These are phyloP conservation scores for Salix arbutifolia DNA, from an alignment of 345 rosid genomes.

Conservation along the genomic window DNA sequence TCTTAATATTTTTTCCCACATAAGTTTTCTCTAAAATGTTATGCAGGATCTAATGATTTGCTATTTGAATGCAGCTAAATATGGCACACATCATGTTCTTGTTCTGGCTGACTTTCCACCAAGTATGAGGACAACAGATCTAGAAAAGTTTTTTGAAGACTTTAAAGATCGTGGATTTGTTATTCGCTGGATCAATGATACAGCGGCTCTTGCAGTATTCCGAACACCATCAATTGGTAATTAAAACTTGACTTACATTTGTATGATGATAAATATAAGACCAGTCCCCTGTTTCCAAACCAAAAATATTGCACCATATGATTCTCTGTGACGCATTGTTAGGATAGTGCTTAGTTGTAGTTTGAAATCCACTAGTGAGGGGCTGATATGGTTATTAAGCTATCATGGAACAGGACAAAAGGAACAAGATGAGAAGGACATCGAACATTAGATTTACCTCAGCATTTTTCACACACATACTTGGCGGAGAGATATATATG, in stretches of 20 bases:
- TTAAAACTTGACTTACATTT: background rate
- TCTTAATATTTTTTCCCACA: background rate
- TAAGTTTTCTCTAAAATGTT: background rate
- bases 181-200: slow-evolving; percentile 92
- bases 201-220: slow-evolving; percentile 84
- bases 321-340: background rate
- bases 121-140: slow-evolving; percentile 64
- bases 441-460: too few species aligned
- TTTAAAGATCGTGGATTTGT: slow-evolving; percentile 52
- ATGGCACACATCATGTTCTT: slow-evolving; percentile 80
- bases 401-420: too few species aligned
- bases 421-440: too few species aligned
- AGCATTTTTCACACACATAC: too few species aligned
- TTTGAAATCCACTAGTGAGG: background rate
- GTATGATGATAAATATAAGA: background rate
- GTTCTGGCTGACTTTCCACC: slow-evolving; percentile 76
- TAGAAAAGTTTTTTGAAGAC: slow-evolving; percentile 68
- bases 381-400: background rate
- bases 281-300: background rate
- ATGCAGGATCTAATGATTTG: background rate
- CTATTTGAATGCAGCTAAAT: slow-evolving; percentile 49
- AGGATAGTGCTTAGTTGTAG: background rate
- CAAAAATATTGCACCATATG: background rate
- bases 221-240: slow-evolving; percentile 69
- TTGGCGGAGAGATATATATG: too few species aligned